Conservation (phyloP, 2,329 filamentous ascomycete species). For the Cordyceps tenuipes region DNA sequence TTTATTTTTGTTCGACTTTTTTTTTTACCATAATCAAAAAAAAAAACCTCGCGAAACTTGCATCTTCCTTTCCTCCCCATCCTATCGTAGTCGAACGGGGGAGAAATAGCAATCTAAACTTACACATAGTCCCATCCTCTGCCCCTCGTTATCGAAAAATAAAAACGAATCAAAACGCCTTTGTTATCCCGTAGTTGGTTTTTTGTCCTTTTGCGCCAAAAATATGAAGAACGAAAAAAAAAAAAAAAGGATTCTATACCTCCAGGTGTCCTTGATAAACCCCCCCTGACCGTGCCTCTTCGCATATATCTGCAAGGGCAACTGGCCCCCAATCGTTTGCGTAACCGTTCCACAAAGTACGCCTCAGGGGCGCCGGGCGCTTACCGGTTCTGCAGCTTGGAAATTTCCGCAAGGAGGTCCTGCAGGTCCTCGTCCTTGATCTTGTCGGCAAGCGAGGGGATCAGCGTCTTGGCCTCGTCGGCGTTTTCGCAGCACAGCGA, state of each 20-base stretch:
- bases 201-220: conserved; percentile 22
- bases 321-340: neutral
- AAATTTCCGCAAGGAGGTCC: conserved; percentile 82
- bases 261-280: conserved; percentile 3
- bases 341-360: neutral
- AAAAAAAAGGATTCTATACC: neutral
- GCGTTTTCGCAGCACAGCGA: conserved; percentile 86
- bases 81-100: neutral
- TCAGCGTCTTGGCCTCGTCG: conserved; percentile 93
- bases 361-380: neutral
- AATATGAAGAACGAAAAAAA: conserved; percentile 18
- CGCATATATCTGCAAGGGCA: neutral
- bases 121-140: conserved; percentile 1
- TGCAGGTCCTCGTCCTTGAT: conserved; percentile 84
- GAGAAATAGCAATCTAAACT: neutral
- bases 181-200: conserved; percentile 16
- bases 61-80: neutral
- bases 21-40: neutral
- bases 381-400: conserved; percentile 54
- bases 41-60: neutral
- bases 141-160: conserved; percentile 6
- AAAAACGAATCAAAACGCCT: conserved; percentile 8
- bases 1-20: neutral
- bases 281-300: conserved; percentile 7
- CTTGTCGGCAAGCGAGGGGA: conserved; percentile 82